Evolutionary conservation across 1,284 basidiomycete genomes (phyloP).

Genomic region (Leucoagaricus sp.): DNA sequence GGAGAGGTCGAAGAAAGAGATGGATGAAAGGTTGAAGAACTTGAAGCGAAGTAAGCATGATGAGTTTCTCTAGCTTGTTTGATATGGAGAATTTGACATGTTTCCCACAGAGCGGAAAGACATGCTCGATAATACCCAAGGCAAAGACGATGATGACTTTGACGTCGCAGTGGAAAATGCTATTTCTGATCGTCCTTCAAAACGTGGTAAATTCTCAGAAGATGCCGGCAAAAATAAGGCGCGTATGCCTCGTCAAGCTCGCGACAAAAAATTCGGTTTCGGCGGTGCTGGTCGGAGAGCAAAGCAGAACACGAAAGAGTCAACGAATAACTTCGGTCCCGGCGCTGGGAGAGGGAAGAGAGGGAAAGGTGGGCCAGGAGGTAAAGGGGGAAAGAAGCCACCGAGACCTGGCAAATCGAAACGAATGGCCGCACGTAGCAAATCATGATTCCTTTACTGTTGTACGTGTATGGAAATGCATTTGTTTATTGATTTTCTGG

Average conservation of each 20-base stretch:
- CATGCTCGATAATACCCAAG: slow-evolving; percentile 71
- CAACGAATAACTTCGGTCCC: slow-evolving; percentile 72
- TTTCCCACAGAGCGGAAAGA: slow-evolving; percentile 74
- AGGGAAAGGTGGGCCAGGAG: slow-evolving; percentile 30
- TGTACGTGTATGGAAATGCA: background rate
- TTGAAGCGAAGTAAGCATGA: slow-evolving; percentile 81
- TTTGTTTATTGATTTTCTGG: background rate
- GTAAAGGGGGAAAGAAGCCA: slow-evolving; percentile 26
- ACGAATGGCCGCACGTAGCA: slow-evolving; percentile 48
- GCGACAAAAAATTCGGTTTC: slow-evolving; percentile 83
- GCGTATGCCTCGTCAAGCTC: slow-evolving; percentile 58
- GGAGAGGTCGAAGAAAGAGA: slow-evolving; percentile 71
- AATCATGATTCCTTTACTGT: slow-evolving; percentile 19
- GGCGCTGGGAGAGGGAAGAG: slow-evolving; percentile 33
- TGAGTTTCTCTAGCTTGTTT: slow-evolving; percentile 7
- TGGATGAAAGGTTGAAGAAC: slow-evolving; percentile 81
- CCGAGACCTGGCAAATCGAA: slow-evolving; percentile 67
- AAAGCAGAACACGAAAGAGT: slow-evolving; percentile 82
- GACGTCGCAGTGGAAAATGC: slow-evolving; percentile 88
- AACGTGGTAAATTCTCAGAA: slow-evolving; percentile 45
- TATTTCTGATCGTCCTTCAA: slow-evolving; percentile 71
- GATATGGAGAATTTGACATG: too few relatives aligned
- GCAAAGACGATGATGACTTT: slow-evolving; percentile 70
- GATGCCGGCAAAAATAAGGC: slow-evolving; percentile 26
- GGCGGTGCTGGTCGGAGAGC: slow-evolving; percentile 65